A percentile compares a stretch with the other conserved stretches of the same genome.
These are phyloP conservation scores for Volvox reticuliferus DNA, from an alignment of 139 green algal genomes.

Conservation along the genomic window DNA sequence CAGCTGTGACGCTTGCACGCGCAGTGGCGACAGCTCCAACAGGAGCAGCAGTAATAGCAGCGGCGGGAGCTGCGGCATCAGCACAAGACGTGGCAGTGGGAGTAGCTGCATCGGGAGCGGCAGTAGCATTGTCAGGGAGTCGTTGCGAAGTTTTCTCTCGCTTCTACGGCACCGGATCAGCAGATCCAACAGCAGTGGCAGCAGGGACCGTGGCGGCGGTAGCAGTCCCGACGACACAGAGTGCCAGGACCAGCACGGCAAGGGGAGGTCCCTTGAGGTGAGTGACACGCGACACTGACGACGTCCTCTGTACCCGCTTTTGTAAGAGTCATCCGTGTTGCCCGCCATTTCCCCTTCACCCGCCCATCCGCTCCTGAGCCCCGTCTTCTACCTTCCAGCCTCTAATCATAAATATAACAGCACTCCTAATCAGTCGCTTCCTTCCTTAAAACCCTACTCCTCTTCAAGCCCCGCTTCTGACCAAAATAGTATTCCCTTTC, in stretches of 20 bases:
- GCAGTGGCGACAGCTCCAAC: neutral
- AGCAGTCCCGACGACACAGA: neutral
- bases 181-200: slow-evolving; percentile 13
- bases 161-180: neutral
- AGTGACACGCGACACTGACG: too few relatives aligned
- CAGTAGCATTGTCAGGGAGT: slow-evolving; percentile 4
- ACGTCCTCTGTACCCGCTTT: too few relatives aligned
- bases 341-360: too few relatives aligned
- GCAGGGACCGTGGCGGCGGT: slow-evolving; percentile 3
- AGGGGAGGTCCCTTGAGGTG: slow-evolving; percentile 3
- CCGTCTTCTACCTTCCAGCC: too few relatives aligned
- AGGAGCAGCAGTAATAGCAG: neutral
- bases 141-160: slow-evolving; percentile 5
- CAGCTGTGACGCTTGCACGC: neutral
- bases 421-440: too few relatives aligned
- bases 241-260: neutral
- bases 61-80: neutral
- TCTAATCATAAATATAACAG: too few relatives aligned
- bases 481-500: too few relatives aligned
- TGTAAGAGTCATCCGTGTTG: too few relatives aligned
- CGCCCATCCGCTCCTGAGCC: too few relatives aligned
- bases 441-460: too few relatives aligned
- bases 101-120: neutral
- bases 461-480: too few relatives aligned
- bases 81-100: too few relatives aligned